These are phyloP conservation scores for Mycena indigotica DNA, from an alignment of 768 basidiomycete genomes.

Conservation along the genomic window DNA sequence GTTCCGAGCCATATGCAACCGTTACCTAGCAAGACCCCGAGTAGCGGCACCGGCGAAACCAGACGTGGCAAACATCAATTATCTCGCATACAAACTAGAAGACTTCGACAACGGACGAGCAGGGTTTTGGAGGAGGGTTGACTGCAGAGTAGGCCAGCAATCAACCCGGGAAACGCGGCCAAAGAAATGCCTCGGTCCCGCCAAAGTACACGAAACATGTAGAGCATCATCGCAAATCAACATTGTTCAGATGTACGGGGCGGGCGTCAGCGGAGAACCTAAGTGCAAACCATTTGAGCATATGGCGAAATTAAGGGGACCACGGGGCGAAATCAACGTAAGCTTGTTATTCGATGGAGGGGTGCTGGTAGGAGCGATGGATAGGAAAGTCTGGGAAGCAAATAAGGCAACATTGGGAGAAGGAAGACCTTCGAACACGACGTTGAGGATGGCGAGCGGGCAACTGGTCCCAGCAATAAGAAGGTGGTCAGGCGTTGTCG, in stretches of 20 bases:
- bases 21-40: background rate
- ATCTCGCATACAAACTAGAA: background rate
- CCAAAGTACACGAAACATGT: background rate
- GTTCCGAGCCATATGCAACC: background rate
- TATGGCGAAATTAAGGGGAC: background rate
- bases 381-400: slow-evolving; percentile 11
- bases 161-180: slow-evolving; percentile 1
- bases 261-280: background rate
- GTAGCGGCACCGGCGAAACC: background rate
- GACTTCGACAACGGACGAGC: background rate
- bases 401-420: slow-evolving; percentile 13
- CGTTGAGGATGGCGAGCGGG: slow-evolving; percentile 36
- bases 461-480: slow-evolving; percentile 12
- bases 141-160: background rate
- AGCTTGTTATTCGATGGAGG: slow-evolving; percentile 30
- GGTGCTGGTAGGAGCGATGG: slow-evolving; percentile 32
- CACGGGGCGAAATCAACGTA: background rate
- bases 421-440: slow-evolving; percentile 14
- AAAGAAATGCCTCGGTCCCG: background rate
- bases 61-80: background rate
- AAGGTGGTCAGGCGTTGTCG: slow-evolving; percentile 25
- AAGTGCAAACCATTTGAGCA: background rate
- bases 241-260: background rate
- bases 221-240: background rate
- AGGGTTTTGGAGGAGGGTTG: slow-evolving; percentile 5